Evolutionary conservation across 345 rosid species (phyloP), one percentile per base, ranked within the genome.

Genomic region (Citrus hindsii): DNA sequence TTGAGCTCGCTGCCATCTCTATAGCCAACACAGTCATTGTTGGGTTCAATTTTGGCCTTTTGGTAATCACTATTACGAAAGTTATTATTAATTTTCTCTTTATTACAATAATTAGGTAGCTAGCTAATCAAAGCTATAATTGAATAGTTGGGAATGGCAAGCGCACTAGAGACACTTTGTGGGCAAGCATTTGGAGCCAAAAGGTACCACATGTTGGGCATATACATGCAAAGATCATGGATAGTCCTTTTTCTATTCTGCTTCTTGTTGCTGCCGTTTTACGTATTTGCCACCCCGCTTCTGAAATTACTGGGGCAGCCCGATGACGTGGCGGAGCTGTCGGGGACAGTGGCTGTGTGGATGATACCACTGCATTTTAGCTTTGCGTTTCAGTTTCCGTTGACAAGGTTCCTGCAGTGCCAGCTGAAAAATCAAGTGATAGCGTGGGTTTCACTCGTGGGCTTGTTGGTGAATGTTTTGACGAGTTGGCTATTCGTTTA

Each of bases 151-250:
- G 94, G 97, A 19, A 92, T 90, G 97, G 97, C 97, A 59, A 92
- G 97, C 68, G 92, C 97, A 28, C 79, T 92, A 42, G 97, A 92
- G 77, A 92, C 97, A 30, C 78, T 92, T 5, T 90, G 97, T 51
- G 97, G 97, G 9, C 97, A 92, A 85, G 94, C 94, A 30, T 92
- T 88, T 79, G 94, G 97, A 27, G 97, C 94, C 0, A 89, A 87
- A 65, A 84, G 85, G 13, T 88, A 90, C 79, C 69, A 86, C 21
- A 89, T 89, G 97, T 75, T 92, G 38, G 97, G 97, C 30, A 80
- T 89, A 2, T 92, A 90, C 86, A 80, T 89, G 91, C 97, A 92
- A 66, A 84, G 97, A 37, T 92, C 97, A 60, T 92, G 93, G 92
- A 87, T 90, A 12, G 92, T 92, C 7, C 80, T 92, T 1, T 81